Evolutionary conservation across 768 basidiomycete species (phyloP).

Genomic region (Hemileccinum rubropunctum): DNA sequence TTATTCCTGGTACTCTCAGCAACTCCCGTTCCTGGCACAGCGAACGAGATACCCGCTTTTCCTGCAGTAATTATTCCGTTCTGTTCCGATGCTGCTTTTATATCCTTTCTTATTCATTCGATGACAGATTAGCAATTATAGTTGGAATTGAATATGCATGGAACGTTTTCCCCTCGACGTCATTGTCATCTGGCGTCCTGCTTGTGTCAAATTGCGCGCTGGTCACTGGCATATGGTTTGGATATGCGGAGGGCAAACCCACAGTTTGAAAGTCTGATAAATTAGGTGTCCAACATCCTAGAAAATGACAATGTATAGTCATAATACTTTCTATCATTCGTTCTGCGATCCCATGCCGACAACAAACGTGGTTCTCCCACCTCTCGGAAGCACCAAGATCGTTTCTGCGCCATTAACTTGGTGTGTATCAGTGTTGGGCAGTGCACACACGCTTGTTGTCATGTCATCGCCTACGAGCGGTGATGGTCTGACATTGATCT

Average conservation of each 20-base stretch:
- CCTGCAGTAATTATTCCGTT: slow-evolving; percentile 50
- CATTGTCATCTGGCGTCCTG: slow-evolving; percentile 57
- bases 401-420: slow-evolving; percentile 83
- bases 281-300: background rate
- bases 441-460: slow-evolving; percentile 44
- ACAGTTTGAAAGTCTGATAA: background rate
- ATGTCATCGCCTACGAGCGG: slow-evolving; percentile 52
- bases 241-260: slow-evolving; percentile 40
- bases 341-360: slow-evolving; percentile 59
- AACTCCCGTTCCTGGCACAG: slow-evolving; percentile 81
- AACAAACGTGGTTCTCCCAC: slow-evolving; percentile 78
- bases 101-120: background rate
- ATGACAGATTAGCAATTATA: slow-evolving; percentile 56
- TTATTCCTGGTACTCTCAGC: slow-evolving; percentile 95
- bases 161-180: slow-evolving; percentile 84
- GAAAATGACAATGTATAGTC: background rate
- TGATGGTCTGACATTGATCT: slow-evolving; percentile 61
- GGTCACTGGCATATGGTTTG: slow-evolving; percentile 54
- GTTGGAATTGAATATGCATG: slow-evolving; percentile 76
- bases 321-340: slow-evolving; percentile 9
- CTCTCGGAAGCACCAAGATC: slow-evolving; percentile 78
- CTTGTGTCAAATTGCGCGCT: slow-evolving; percentile 50
- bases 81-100: slow-evolving; percentile 1
- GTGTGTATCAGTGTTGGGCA: slow-evolving; percentile 74
- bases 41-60: slow-evolving; percentile 61